These are phyloP conservation scores for Ophiostoma perfectum DNA, from an alignment of 2,329 filamentous ascomycete genomes.

Conservation along the genomic window DNA sequence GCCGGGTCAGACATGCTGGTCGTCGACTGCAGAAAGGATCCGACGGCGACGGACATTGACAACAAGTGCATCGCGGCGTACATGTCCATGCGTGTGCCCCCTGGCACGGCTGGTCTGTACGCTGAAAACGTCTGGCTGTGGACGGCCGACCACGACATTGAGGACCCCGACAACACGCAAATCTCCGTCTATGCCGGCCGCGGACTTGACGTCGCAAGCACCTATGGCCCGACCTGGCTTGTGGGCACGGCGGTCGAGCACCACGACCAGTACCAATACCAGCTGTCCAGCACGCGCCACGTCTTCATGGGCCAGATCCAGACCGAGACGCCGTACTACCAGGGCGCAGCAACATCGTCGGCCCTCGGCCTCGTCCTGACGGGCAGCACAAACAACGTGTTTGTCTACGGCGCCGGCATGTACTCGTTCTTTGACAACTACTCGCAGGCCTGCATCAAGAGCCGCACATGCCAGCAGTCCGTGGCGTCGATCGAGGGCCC, in stretches of 20 bases:
- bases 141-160: constrained; percentile 54
- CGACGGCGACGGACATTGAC: constrained; percentile 41
- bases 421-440: constrained; percentile 67
- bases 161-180: constrained; percentile 19
- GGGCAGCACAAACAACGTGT: constrained; percentile 46
- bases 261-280: constrained; percentile 62
- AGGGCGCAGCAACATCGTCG: constrained; percentile 57
- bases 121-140: constrained; percentile 56
- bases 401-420: constrained; percentile 58
- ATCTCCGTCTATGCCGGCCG: constrained; percentile 18
- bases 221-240: constrained; percentile 42
- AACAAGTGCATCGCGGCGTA: constrained; percentile 55
- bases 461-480: constrained; percentile 44
- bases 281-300: constrained; percentile 55
- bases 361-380: constrained; percentile 60
- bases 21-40: constrained; percentile 50
- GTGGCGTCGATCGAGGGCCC: constrained; percentile 36
- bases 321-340: constrained; percentile 67
- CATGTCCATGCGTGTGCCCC: constrained; percentile 43
- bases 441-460: constrained; percentile 43
- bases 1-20: constrained; percentile 60
- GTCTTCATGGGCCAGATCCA: constrained; percentile 61
- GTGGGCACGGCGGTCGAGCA: constrained; percentile 63
- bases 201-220: constrained; percentile 18
- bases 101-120: constrained; percentile 40